Evolutionary conservation across 1,284 basidiomycete genomes (phyloP).

Genomic region (Microstroma glucosiphilum): DNA sequence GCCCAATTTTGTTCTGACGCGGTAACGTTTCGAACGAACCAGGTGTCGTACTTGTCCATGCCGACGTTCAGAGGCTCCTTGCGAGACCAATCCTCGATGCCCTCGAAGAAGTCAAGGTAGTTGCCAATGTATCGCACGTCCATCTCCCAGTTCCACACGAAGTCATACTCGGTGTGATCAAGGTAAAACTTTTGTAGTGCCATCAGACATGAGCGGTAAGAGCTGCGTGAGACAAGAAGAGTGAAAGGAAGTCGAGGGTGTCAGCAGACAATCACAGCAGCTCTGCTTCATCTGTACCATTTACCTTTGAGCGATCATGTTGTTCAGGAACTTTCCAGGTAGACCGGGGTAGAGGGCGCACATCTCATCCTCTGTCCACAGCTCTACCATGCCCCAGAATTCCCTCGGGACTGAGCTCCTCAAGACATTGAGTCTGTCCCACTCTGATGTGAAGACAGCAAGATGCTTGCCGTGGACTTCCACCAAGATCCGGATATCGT

Average conservation of each 20-base stretch:
- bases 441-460: constrained; percentile 49
- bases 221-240: constrained; percentile 17
- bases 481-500: constrained; percentile 50
- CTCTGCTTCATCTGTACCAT: neutral
- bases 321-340: constrained; percentile 48
- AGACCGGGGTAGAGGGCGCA: constrained; percentile 49
- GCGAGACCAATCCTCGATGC: constrained; percentile 45
- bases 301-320: constrained; percentile 46
- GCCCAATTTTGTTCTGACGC: constrained; percentile 44
- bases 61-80: constrained; percentile 45
- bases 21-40: constrained; percentile 45
- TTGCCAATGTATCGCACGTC: constrained; percentile 50
- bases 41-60: constrained; percentile 51
- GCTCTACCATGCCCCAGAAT: constrained; percentile 50
- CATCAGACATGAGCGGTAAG: constrained; percentile 50
- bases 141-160: constrained; percentile 51
- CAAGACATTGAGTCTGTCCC: constrained; percentile 49
- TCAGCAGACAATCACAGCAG: neutral
- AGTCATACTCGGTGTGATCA: constrained; percentile 51
- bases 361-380: constrained; percentile 50
- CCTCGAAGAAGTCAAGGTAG: constrained; percentile 49
- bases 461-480: constrained; percentile 47
- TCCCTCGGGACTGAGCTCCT: constrained; percentile 46
- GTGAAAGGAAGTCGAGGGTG: neutral
- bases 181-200: constrained; percentile 50